Conservation (phyloP, 78 protist genomes). For the Pelomyxa schiedti region DNA sequence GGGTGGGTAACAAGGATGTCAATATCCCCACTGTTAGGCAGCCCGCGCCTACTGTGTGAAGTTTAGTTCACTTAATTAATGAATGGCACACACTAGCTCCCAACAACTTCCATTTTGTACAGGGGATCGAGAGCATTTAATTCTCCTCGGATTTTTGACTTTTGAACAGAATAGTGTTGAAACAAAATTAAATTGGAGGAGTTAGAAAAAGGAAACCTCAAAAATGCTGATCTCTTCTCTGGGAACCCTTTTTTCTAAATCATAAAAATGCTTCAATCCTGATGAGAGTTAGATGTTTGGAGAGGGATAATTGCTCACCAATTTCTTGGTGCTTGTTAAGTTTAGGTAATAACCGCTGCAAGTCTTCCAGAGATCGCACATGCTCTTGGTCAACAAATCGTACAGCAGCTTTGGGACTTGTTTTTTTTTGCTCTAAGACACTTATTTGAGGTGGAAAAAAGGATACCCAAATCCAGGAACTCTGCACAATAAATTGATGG, state of each 20-base stretch:
- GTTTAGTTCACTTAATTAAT: background rate
- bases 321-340: slow-evolving; percentile 35
- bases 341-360: slow-evolving; percentile 9
- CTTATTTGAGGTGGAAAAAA: background rate
- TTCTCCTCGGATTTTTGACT: too few relatives aligned
- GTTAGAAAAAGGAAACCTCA: too few relatives aligned
- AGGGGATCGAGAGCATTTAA: slow-evolving; percentile 20
- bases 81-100: slow-evolving; percentile 22
- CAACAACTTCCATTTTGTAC: slow-evolving; percentile 11
- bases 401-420: slow-evolving; percentile 9
- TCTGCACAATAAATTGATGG: slow-evolving; percentile 10
- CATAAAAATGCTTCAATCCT: slow-evolving; percentile 21
- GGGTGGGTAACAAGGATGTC: slow-evolving; percentile 41
- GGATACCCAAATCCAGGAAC: slow-evolving; percentile 39
- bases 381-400: slow-evolving; percentile 11
- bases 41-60: slow-evolving; percentile 20
- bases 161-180: too few relatives aligned
- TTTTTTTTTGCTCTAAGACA: background rate
- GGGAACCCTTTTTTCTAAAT: slow-evolving; percentile 37
- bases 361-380: slow-evolving; percentile 6
- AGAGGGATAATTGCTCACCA: slow-evolving; percentile 1
- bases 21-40: slow-evolving; percentile 33
- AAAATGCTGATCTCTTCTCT: slow-evolving; percentile 29
- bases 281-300: background rate
- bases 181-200: too few relatives aligned